Base-by-base conservation (phyloP, 2,329 filamentous ascomycete species). In the Nannizzia gypsea region DNA sequence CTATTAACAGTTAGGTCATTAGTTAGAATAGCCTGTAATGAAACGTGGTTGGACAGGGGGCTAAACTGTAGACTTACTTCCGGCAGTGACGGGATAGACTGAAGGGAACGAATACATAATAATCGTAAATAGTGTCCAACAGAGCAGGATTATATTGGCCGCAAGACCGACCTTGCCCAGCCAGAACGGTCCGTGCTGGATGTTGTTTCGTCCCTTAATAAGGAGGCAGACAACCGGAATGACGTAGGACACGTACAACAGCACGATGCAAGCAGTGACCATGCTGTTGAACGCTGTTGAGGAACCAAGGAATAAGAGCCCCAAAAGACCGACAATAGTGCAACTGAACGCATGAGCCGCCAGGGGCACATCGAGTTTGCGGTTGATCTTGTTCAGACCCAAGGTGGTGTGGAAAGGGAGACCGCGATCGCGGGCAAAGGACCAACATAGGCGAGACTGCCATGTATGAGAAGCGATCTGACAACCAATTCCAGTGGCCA, bases 371-470 rank as follows among this genome's bases (percentile, higher is more conserved):
- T 76, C 74, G 2, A 77, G 66, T 13, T 59, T 68, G 1, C 67
- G 66, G 59, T 77, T 65, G 4, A 81, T 74, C 9, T 70, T 67
- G 8, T 71, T 67, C 9, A 80, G 68, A 13, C 54, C 31, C 1
- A 54, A 5, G 61, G 72, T 74, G 17, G 63, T 54, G 20, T 74
- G 72, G n/a, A 71, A 74, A 0, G 79, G 78, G 1, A 81, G 61
- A 2, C 78, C 79, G 13, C 71, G 67, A 64, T 81, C 80, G 3
- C 79, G 72, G 8, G 80, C 78, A 64, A 81, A 81, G 17, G 76
- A 78, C 78, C 78, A 81, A 61, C 75, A 77, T 6, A 80, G 70
- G 0, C 79, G 72, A 36, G 74, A 76, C 64, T 80, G 77, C 74
- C 77, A 80, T 3, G 78, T 80, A 59, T 80, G 77, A 59, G 71